phyloP scores from a whole-genome alignment of 2,329 filamentous ascomycete species.

The Sarocladium kiliense region DNA sequence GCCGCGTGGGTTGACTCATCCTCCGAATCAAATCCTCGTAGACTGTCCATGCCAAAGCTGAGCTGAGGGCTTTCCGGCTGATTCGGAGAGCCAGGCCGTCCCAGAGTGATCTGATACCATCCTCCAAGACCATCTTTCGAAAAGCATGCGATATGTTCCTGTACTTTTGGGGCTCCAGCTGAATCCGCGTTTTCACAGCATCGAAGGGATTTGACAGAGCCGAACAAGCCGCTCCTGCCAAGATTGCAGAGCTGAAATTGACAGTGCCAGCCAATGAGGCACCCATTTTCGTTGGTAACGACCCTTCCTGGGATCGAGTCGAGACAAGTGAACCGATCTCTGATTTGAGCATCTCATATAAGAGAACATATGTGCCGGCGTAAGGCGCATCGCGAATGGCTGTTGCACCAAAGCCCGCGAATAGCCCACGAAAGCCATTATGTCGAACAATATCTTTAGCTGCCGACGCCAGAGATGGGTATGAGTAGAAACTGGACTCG shows the following conservation, averaged over 20 bases:
- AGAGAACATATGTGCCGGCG: constrained; percentile 87
- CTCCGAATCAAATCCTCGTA: constrained; percentile 84
- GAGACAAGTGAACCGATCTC: constrained; percentile 35
- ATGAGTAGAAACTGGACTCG: constrained; percentile 81
- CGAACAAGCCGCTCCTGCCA: constrained; percentile 79
- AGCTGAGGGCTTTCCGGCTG: constrained; percentile 85
- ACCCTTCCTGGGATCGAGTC: constrained; percentile 9
- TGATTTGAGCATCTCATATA: constrained; percentile 82
- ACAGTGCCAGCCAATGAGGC: constrained; percentile 51
- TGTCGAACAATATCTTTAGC: constrained; percentile 66
- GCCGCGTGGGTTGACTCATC: constrained; percentile 1
- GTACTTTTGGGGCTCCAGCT: constrained; percentile 80
- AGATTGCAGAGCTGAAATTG: constrained; percentile 78
- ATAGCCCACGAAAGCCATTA: constrained; percentile 80
- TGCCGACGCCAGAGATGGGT: constrained; percentile 70
- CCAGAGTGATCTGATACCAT: constrained; percentile 75
- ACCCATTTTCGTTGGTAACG: constrained; percentile 20
- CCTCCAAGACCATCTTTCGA: constrained; percentile 72
- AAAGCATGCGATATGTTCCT: constrained; percentile 76
- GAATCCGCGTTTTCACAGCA: constrained; percentile 89
- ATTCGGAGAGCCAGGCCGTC: constrained; percentile 84
- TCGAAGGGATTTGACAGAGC: constrained; percentile 95
- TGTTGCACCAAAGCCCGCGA: constrained; percentile 89
- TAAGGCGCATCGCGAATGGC: constrained; percentile 94
- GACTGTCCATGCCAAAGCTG: constrained; percentile 93